Conservation (phyloP, 176 grass and related monocot species). For the Lolium multiflorum region DNA sequence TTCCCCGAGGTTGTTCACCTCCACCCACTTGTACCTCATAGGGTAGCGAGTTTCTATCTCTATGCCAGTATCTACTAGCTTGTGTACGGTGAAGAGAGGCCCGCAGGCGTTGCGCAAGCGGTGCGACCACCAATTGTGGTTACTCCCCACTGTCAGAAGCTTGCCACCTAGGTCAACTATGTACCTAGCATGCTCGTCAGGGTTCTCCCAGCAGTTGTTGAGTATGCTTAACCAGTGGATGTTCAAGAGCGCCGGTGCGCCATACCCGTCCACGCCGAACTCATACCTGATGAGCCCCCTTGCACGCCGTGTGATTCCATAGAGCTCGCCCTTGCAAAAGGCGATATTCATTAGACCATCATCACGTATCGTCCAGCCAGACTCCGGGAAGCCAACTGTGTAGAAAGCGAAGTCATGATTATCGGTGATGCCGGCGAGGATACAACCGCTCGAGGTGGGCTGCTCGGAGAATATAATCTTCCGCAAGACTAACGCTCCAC, state of each 20-base stretch:
- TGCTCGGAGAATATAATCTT: slow-evolving; percentile 7
- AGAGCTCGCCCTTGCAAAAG: background rate
- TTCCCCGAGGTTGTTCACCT: too few species aligned
- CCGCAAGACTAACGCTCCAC: background rate
- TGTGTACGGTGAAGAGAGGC: background rate
- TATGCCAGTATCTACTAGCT: background rate
- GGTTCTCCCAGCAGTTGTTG: background rate
- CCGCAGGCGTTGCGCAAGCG: background rate
- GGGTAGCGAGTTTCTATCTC: background rate
- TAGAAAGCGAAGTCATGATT: background rate
- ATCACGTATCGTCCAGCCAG: background rate
- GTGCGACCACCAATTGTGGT: background rate
- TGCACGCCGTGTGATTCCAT: background rate
- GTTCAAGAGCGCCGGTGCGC: background rate
- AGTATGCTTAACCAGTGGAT: background rate
- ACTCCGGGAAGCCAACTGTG: background rate
- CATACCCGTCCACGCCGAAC: background rate
- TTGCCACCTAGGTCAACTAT: background rate
- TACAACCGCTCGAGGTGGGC: background rate
- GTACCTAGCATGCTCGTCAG: background rate
- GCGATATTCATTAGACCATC: background rate
- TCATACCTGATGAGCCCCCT: background rate
- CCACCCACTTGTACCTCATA: background rate
- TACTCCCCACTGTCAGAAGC: background rate
- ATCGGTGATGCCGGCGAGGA: background rate